Base-by-base conservation (phyloP, 2,329 filamentous ascomycete species). In the Fusarium piperis region DNA sequence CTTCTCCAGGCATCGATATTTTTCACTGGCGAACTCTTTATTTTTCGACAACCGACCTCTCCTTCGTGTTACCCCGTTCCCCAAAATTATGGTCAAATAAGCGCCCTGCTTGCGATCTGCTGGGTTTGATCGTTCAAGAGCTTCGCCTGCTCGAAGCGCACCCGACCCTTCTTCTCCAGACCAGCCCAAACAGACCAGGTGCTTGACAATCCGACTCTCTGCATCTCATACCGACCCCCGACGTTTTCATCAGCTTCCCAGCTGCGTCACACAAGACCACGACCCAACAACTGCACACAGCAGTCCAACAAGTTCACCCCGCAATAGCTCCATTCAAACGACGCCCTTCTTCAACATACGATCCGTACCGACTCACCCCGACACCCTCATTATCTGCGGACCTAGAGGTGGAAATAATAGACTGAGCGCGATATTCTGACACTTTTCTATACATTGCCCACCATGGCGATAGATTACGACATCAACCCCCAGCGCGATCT, bases 401-500 rank as follows among this genome's bases (percentile, higher is more conserved):
- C 33, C 23, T 13, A 38, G 23, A 56, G 16, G 12, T 36, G 8
- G 8, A 15, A 39, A 30, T 39, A 15, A 15, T 28, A 28, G 18
- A 35, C 23, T 5, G 35, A 9, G 10, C 33, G n/a, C 48, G 15
- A 12, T 18, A 58, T 15, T 32, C n/a, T 30, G 7, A 26, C 12
- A 30, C 8, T 13, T 28, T 44, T 13, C 15, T 15, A 15, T 16
- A 23, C 35, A 51, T 20, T 28, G 36, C 38, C 28, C 35, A 38
- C 36, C 30, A 82, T 82, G 81, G 68, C 75, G 6, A 59, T 55
- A 36, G 63, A 65, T 46, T 80, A 80, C 62, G 65, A 78, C 26
- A 48, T 78, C 62, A 70, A 76, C 62, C 78, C 77, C 28, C 72
- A 75, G 28, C 67, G 74, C 56, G 79, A 78, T 53, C 68, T 74